Evolutionary conservation across 345 rosid genomes (phyloP), one percentile per base, ranked within the genome.

Genomic region (Arabis hirsuta): DNA sequence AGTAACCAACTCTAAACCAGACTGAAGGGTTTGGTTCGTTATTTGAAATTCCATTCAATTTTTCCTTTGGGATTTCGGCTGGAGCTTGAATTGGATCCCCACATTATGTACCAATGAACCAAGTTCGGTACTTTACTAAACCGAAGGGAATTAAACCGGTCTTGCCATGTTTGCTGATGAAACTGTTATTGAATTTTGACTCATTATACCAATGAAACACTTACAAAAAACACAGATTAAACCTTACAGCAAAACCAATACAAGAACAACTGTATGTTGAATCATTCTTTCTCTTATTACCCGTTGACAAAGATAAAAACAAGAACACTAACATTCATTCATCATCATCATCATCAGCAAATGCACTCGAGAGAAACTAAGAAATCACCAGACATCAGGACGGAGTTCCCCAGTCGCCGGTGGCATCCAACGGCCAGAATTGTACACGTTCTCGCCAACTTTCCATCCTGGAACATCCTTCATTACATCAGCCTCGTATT

Each of bases 381-480:
- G 39, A n/a, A 24, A 71, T 91, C 87, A 95, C 99, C 99, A 95
- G 60, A 88, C 96, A 38, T 95, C 99, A 38, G 98, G 94, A 50
- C 99, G 99, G 72, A 95, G 94, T 82, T 91, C 99, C 0, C 99
- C 99, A 8, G 86, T 87, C 20, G 99, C 89, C n/a, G 99, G 99
- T 19, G 99, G 99, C 92, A 92, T 88, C 99, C 99, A 95, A 75
- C 76, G 89, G 47, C 98, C 94, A 42, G 99, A 90, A 82, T 95
- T 84, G 76, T 95, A 95, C 19, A 95, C 98, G 66, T 66, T 95
- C 81, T 87, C 97, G 9, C 99, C 99, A 13, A 95, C 99, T 73
- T 90, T 92, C 99, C 99, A 95, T 52, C 98, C 99, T 10, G 99
- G 97, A 26, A 95, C 98, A 64, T 95, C 99, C 83, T 92, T 95